Evolutionary conservation across 2,329 filamentous ascomycete species (phyloP).

Genomic region (Fusarium sp.): DNA sequence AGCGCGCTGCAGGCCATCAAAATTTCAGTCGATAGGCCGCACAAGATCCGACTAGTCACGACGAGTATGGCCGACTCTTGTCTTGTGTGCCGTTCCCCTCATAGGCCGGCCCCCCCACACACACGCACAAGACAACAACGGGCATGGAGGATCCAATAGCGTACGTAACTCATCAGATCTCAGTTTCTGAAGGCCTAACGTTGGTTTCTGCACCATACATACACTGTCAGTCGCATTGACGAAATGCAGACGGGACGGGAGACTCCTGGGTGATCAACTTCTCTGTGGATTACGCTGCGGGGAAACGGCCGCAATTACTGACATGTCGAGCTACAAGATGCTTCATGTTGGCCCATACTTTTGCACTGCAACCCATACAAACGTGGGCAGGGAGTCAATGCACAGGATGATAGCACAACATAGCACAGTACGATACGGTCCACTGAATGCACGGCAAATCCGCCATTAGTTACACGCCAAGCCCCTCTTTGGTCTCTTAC

Average conservation of each 20-base stretch:
- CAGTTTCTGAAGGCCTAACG: constrained; percentile 39
- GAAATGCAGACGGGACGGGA: constrained; percentile 26
- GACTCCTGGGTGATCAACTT: constrained; percentile 12
- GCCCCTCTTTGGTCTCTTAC: constrained; percentile 5
- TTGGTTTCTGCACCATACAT: constrained; percentile 16
- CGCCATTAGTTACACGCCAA: constrained; percentile 1
- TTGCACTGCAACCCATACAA: constrained; percentile 27
- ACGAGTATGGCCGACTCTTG: constrained; percentile 15
- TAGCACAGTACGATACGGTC: neutral
- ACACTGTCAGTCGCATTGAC: constrained; percentile 25
- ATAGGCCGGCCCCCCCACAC: constrained; percentile 29
- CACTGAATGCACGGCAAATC: neutral
- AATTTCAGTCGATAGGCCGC: constrained; percentile 4
- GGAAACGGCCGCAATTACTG: constrained; percentile 24
- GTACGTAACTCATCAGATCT: constrained; percentile 36
- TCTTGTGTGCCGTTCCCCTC: constrained; percentile 16
- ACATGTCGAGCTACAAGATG: constrained; percentile 16
- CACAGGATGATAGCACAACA: neutral
- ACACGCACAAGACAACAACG: constrained; percentile 14
- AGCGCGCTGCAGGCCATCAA: constrained; percentile 15
- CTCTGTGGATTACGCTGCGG: constrained; percentile 32
- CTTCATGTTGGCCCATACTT: constrained; percentile 12
- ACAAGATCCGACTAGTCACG: neutral
- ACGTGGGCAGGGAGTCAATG: constrained; percentile 17
- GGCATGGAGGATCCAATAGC: constrained; percentile 32